Conservation (phyloP, 129 eudicot species). For the Tagetes patula region DNA sequence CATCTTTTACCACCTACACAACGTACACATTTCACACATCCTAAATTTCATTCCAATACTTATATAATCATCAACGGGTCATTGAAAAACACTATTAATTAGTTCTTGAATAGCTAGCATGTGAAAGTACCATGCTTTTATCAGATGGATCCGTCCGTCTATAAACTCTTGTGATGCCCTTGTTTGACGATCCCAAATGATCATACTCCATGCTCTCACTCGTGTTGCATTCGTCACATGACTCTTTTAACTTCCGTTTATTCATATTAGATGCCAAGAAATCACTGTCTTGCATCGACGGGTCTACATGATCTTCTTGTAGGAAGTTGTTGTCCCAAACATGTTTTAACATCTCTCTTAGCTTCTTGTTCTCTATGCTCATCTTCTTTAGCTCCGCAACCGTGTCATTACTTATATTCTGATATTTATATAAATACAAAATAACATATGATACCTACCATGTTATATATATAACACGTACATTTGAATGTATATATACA, state of each 20-base stretch:
- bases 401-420: neutral
- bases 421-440: neutral
- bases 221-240: slow-evolving; percentile 17
- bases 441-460: neutral
- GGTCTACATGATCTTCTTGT: slow-evolving; percentile 32
- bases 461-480: neutral
- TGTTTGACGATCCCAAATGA: slow-evolving; percentile 15
- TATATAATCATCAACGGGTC: too few species aligned
- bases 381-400: slow-evolving; percentile 30
- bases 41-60: neutral
- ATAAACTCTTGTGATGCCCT: slow-evolving; percentile 32
- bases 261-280: neutral
- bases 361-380: slow-evolving; percentile 52
- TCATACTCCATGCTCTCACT: neutral
- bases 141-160: slow-evolving; percentile 49
- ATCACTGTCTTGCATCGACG: slow-evolving; percentile 23
- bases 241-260: slow-evolving; percentile 36
- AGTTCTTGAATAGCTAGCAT: too few species aligned
- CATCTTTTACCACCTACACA: slow-evolving; percentile 67
- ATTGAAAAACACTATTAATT: too few species aligned
- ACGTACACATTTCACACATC: neutral
- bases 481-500: too few species aligned
- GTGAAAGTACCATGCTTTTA: slow-evolving; percentile 46
- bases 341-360: slow-evolving; percentile 37
- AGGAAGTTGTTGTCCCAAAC: slow-evolving; percentile 35